Conservation (phyloP, 2,329 filamentous ascomycete species). For the Tolypocladium amazonense region DNA sequence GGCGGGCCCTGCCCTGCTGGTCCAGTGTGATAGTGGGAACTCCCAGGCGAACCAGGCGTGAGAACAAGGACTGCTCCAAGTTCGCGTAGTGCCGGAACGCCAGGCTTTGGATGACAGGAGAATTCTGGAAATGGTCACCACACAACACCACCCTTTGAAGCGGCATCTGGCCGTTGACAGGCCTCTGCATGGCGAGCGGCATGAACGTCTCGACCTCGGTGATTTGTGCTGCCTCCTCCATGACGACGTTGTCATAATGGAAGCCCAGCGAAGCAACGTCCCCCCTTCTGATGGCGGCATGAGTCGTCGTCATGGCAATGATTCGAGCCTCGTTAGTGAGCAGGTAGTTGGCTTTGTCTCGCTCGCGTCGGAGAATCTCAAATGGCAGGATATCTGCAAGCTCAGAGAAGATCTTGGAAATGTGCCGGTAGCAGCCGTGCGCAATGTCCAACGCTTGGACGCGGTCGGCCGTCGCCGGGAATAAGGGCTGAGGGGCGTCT, state of each 20-base stretch:
- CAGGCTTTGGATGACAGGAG: conserved; percentile 86
- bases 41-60: conserved; percentile 77
- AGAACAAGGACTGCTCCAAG: conserved; percentile 90
- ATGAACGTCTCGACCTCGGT: conserved; percentile 97
- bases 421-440: conserved; percentile 77
- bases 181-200: conserved; percentile 82
- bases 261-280: conserved; percentile 91
- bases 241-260: conserved; percentile 93
- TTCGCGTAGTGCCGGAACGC: conserved; percentile 94
- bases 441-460: conserved; percentile 65
- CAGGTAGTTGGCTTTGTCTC: conserved; percentile 93
- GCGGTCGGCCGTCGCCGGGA: conserved; percentile 54
- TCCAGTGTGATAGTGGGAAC: conserved; percentile 88
- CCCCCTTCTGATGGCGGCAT: conserved; percentile 85
- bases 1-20: conserved; percentile 83
- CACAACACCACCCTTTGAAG: conserved; percentile 85
- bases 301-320: conserved; percentile 96
- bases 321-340: conserved; percentile 94
- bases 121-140: conserved; percentile 94
- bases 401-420: conserved; percentile 83
- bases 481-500: conserved; percentile 77
- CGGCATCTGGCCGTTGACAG: conserved; percentile 59
- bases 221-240: conserved; percentile 97
- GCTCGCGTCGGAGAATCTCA: conserved; percentile 78
- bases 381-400: conserved; percentile 90